Conservation (phyloP, 495 filamentous ascomycete genomes). For the Physcia stellaris region DNA sequence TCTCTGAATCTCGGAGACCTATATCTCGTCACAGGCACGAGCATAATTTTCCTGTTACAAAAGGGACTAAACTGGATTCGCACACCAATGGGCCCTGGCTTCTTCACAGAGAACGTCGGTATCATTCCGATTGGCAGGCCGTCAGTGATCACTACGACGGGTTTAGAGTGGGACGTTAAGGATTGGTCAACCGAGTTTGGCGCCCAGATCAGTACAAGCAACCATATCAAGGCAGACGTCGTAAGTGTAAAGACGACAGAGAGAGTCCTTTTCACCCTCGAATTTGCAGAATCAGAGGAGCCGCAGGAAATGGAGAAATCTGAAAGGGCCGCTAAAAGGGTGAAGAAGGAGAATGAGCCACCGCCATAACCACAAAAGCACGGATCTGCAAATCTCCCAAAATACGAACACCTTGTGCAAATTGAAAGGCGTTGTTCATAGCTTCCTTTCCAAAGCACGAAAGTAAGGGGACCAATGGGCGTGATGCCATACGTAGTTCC, state of each 20-base stretch:
- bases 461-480: too few relatives aligned
- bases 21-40: constrained; percentile 65
- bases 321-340: too few relatives aligned
- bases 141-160: constrained; percentile 57
- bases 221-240: constrained; percentile 49
- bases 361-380: too few relatives aligned
- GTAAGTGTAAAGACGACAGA: constrained; percentile 51
- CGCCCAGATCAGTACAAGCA: constrained; percentile 80
- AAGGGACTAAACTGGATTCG: constrained; percentile 52
- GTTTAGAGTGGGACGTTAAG: constrained; percentile 80
- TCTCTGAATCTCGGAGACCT: constrained; percentile 23
- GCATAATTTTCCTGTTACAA: constrained; percentile 65
- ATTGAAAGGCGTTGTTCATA: too few relatives aligned
- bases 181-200: constrained; percentile 75
- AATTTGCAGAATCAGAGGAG: constrained; percentile 41
- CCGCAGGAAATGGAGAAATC: too few relatives aligned
- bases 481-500: too few relatives aligned
- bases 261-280: constrained; percentile 76
- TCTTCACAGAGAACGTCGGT: constrained; percentile 56
- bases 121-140: constrained; percentile 71
- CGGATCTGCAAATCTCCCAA: too few relatives aligned
- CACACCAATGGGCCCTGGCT: constrained; percentile 29
- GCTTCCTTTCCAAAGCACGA: too few relatives aligned
- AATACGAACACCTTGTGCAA: too few relatives aligned
- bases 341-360: too few relatives aligned